Conservation (phyloP, 208 protist species). For the Zelonia costaricensis region DNA sequence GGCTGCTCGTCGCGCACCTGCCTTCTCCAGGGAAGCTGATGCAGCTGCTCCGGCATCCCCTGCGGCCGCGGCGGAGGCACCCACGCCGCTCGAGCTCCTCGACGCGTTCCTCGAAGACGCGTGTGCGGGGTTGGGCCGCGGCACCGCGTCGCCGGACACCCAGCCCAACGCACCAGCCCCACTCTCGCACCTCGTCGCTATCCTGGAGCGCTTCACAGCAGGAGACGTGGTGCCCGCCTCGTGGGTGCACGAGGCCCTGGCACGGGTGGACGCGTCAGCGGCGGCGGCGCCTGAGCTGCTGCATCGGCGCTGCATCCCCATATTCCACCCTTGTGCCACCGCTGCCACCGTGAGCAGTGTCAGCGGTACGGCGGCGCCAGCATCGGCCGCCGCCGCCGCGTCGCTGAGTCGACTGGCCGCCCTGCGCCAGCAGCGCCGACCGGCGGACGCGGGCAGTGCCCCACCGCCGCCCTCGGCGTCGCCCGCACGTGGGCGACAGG, state of each 20-base stretch:
- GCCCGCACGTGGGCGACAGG: too few relatives aligned
- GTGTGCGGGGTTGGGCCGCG: too few relatives aligned
- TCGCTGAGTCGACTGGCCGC: slow-evolving; percentile 10
- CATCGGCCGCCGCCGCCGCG: too few relatives aligned
- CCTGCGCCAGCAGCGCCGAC: slow-evolving; percentile 4
- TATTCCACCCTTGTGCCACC: slow-evolving; percentile 3
- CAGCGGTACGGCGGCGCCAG: not conserved
- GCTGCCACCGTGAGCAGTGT: not conserved
- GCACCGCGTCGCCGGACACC: too few relatives aligned
- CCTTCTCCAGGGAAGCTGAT: too few relatives aligned
- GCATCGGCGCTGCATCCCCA: slow-evolving; percentile 19
- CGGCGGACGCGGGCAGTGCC: not conserved
- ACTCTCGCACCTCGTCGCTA: not conserved
- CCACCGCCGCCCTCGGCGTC: too few relatives aligned
- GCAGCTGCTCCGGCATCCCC: too few relatives aligned
- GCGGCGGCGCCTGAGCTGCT: not conserved
- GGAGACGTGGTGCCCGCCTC: slow-evolving; percentile 13
- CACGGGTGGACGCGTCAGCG: not conserved
- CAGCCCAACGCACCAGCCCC: too few relatives aligned
- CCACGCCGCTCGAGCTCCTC: not conserved
- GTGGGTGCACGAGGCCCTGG: not conserved
- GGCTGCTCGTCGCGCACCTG: too few relatives aligned
- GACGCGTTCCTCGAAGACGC: not conserved
- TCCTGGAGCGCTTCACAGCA: slow-evolving; percentile 7
- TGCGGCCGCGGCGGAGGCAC: not conserved